Conservation (phyloP, 108 stramenopile genomes). For the Cyclotella sp. region DNA sequence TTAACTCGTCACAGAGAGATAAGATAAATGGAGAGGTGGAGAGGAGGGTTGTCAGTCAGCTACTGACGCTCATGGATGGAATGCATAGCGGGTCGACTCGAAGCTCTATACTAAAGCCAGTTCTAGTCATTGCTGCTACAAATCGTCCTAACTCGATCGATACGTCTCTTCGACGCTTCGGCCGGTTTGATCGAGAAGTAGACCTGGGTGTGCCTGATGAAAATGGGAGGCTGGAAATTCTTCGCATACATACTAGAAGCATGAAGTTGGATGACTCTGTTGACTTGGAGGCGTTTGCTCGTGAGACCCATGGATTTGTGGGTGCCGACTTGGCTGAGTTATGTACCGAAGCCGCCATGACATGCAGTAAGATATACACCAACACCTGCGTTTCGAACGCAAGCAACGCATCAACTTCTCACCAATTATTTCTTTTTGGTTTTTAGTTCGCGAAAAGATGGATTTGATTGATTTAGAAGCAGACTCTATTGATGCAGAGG, state of each 20-base stretch:
- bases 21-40: slow-evolving; percentile 90
- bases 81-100: slow-evolving; percentile 72
- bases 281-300: slow-evolving; percentile 80
- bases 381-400: too few species aligned
- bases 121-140: slow-evolving; percentile 95
- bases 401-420: too few species aligned
- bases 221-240: slow-evolving; percentile 89
- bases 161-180: slow-evolving; percentile 90
- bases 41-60: slow-evolving; percentile 94
- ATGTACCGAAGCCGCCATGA: slow-evolving; percentile 90
- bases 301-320: slow-evolving; percentile 89
- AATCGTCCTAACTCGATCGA: slow-evolving; percentile 91
- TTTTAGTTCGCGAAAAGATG: slow-evolving; percentile 69
- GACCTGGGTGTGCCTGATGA: slow-evolving; percentile 93
- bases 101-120: slow-evolving; percentile 78
- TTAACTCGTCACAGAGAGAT: slow-evolving; percentile 57
- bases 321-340: slow-evolving; percentile 94
- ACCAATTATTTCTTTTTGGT: too few species aligned
- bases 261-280: slow-evolving; percentile 85
- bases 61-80: slow-evolving; percentile 93
- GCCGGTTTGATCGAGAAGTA: slow-evolving; percentile 93
- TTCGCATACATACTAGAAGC: slow-evolving; percentile 91
- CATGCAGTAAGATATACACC: slow-evolving; percentile 50
- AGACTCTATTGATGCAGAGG: slow-evolving; percentile 80
- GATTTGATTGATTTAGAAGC: slow-evolving; percentile 84